Evolutionary conservation across 148 eudicot genomes (phyloP), one percentile per base, ranked within the genome.

Genomic region (Rheum nobile): DNA sequence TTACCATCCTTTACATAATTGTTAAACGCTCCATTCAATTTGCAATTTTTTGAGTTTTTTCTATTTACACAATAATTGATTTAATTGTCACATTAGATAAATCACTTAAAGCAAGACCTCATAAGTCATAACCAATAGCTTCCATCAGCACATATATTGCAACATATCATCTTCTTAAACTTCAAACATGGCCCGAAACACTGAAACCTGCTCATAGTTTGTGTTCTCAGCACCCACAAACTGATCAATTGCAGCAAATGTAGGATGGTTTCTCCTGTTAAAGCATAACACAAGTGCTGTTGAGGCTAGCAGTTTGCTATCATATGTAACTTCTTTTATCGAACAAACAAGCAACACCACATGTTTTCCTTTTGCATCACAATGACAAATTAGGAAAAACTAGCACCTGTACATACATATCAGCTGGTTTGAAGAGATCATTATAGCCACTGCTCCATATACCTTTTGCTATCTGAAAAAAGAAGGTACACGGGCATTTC

Each of bases 401-500:
- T 31, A 65, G 70, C 22, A 34, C 70, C 41, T 17, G 16, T n/a
- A 50, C 6, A 29, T 65, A 65, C 39, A 65, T 34, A 65, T 65
- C 70, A 65, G n/a, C 70, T 65, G 39, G 41, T 32, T 65, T 65
- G 70, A 65, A 31, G 22, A 34, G 41, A 65, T 31, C 8, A 63
- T 63, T 34, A 65, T 6, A 39, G 47, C 73, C 73, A 71, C 73
- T 71, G 73, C 73, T 71, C 73, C 47, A 71, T 21, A 41, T 71
- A 71, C 48, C 34, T 41, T 41, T 41, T 22, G 48, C 73, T 41
- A 14, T 41, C 73, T 71, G 73, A 21, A 41, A 71, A 34, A 41
- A 13, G 32, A 31, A 71, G 72, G 8, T 10, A 71, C 73, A 71
- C 1, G 11, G 6, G n/a, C 31, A 39, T 71, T 28, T 13, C 14